These are phyloP conservation scores for Nannochloropsis salina DNA, from an alignment of 108 stramenopile species.

Conservation along the genomic window DNA sequence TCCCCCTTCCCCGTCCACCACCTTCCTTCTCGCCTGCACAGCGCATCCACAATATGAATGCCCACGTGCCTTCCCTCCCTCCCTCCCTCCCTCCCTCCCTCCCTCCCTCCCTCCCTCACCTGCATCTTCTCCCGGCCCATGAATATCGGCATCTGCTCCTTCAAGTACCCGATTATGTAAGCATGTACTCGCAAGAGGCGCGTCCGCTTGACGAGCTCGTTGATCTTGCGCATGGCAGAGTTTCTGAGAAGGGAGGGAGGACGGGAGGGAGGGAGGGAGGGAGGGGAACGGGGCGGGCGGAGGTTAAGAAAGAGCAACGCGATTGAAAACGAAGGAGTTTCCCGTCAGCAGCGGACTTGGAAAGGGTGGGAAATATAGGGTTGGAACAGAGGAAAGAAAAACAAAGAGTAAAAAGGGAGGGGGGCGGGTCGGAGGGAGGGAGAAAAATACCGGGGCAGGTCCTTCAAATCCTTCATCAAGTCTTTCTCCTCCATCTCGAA, in stretches of 20 bases:
- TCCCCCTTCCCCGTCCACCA: background rate
- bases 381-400: too few relatives aligned
- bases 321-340: too few relatives aligned
- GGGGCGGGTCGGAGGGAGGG: slow-evolving; percentile 36
- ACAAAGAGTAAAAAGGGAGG: background rate
- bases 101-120: background rate
- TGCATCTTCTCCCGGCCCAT: slow-evolving; percentile 40
- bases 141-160: slow-evolving; percentile 57
- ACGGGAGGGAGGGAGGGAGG: background rate
- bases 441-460: slow-evolving; percentile 41
- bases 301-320: background rate
- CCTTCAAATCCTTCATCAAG: slow-evolving; percentile 62
- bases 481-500: slow-evolving; percentile 68
- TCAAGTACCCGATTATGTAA: slow-evolving; percentile 58
- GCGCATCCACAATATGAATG: background rate
- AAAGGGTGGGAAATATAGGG: too few relatives aligned
- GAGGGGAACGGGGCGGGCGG: background rate
- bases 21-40: background rate
- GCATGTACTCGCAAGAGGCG: slow-evolving; percentile 47
- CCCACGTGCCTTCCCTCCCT: background rate
- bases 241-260: slow-evolving; percentile 23
- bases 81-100: background rate
- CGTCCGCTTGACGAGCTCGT: slow-evolving; percentile 70
- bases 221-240: slow-evolving; percentile 65
- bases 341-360: too few relatives aligned